These are phyloP conservation scores for Rhinocladiella similis DNA, from an alignment of 2,329 filamentous ascomycete genomes.

Conservation along the genomic window DNA sequence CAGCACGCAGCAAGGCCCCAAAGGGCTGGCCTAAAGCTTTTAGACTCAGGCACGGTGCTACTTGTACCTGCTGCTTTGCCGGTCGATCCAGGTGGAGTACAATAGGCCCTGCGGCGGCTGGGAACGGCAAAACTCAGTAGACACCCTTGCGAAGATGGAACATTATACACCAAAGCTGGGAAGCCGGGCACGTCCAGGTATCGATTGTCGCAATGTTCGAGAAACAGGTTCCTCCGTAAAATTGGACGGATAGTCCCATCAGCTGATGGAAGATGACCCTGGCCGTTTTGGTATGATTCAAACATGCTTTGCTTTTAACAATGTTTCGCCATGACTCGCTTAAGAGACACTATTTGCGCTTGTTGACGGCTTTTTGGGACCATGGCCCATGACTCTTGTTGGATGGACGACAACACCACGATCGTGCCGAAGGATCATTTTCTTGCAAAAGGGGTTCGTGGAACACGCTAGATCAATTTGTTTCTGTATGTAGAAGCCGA, in stretches of 20 bases:
- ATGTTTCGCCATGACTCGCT: slow-evolving; percentile 18
- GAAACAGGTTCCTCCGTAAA: background rate
- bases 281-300: background rate
- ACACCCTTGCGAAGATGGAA: too few relatives aligned
- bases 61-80: background rate
- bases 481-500: background rate
- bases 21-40: background rate
- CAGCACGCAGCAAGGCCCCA: background rate
- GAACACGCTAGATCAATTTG: background rate
- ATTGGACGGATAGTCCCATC: background rate
- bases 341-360: slow-evolving; percentile 2
- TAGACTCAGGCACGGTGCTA: background rate
- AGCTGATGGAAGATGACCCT: background rate
- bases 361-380: background rate
- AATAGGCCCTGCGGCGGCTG: background rate
- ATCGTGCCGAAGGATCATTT: background rate
- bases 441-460: background rate
- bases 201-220: background rate
- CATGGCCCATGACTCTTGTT: background rate
- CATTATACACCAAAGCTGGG: too few relatives aligned
- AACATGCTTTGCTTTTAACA: background rate
- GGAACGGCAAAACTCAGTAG: background rate
- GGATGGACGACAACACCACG: background rate
- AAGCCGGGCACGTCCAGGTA: too few relatives aligned
- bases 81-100: background rate